Evolutionary conservation across 495 filamentous ascomycete genomes (phyloP), one percentile per base, ranked within the genome.

Genomic region (Aspergillus sclerotiicarbonarius): DNA sequence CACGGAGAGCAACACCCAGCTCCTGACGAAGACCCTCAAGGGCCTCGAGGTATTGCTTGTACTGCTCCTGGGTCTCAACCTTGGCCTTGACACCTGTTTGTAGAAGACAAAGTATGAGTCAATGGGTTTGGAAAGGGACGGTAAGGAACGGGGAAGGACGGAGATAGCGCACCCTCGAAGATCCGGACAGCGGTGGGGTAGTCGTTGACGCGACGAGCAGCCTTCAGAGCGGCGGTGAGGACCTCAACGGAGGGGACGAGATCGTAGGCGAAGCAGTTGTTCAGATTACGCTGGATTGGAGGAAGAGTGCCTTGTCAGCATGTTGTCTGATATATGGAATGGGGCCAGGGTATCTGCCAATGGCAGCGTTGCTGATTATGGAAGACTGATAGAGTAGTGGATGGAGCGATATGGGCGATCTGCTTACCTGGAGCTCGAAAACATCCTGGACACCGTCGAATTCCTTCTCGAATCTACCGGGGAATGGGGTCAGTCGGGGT

Each of bases 191-290:
- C 95, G 59, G 94, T 98, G 63, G 94, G 93, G 83, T 87, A 98
- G 82, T 99, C 94, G 79, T 99, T 96, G 71, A 99, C 95, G 73
- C 94, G 84, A 70, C 94, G 82, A 51, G 94, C 94, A 60, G 94
- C 94, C 73, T 83, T 87, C 54, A 99, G 83, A 54, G 94, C 94
- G 64, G 94, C 92, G 65, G 84, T 83, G 76, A 97, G 86, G 70
- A 99, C 95, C 65, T 90, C 86, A 53, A 93, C 85, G 52, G 93
- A 92, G 64, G 94, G 94, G 61, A 99, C 94, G 69, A 99, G 86
- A 84, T 99, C 94, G 87, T 99, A 99, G 73, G 94, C 94, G 79
- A 99, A 99, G 74, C 90, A 92, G 80, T 99, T 99, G 87, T 99
- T 99, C 64, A 99, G 84, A 78, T 99, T 99, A 71, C 94, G 92